Base-by-base conservation (phyloP, 306 rosid species). In the Casuarina cunninghamiana region DNA sequence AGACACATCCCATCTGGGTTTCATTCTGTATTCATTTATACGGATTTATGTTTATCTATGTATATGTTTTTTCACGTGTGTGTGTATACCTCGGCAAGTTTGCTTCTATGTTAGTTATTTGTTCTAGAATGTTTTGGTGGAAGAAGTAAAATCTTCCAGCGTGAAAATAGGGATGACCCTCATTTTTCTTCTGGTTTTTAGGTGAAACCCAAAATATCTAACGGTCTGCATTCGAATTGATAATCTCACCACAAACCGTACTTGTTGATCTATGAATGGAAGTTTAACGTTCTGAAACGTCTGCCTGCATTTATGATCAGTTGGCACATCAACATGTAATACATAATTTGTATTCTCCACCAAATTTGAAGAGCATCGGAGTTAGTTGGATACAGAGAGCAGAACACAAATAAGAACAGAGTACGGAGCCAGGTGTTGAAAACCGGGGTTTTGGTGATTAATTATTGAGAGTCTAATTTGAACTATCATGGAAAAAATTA, bases 1-100 rank as follows among this genome's bases (percentile, higher is more conserved):
- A 65, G 53, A 11, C 11, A 42, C 54, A 58, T 62, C 68, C 74
- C 41, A 48, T 13, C 39, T 35, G 73, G 84, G 79, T 55, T 78
- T 53, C 19, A 12, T 4, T 51, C 15, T 32, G 1, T 61, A 7
- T 61, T 9, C 2, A 2, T 5, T 2, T 61, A 1, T 58, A 5
- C 32, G 32, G 32, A 26, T 26, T 26, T 26, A 26, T 26, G 32
- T 26, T 26, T 26, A 26, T 26, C 1, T 26, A 26, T 26, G 32
- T 26, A 0, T 26, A 26, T 26, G 32, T 26, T 26, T 26, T 26
- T 26, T 26, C 1, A 26, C 32, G 32, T 26, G 32, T 6, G 21
- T 53, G 67, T 49, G 72, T 68, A 19, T 69, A 12, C 2, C 5
- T 71, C 5, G 7, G 21, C 57, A 10, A 13, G 32, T 32, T 26